Base-by-base conservation (phyloP, 306 rosid genomes). In the Gastrolobium bilobum region DNA sequence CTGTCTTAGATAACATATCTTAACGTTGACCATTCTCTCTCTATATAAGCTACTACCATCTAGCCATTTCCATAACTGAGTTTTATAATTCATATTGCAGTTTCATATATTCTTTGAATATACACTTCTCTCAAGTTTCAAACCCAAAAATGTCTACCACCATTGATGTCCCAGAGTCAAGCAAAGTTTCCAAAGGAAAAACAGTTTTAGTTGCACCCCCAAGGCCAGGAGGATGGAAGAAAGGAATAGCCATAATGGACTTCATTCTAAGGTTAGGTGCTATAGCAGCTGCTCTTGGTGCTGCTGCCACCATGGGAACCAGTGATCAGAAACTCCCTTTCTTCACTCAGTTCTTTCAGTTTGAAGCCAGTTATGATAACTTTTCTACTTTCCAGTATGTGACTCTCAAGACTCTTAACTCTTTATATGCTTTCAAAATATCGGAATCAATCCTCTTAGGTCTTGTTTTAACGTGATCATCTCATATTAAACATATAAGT, bases 331-430 rank as follows among this genome's bases (percentile, higher is more conserved):
- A 51, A 56, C 97, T 94, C 26, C 99, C 99, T 53, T 92, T 94
- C 85, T 94, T 91, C 91, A 92, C 99, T 58, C 99, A 92, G 85
- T 94, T 92, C 89, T 87, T 92, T 85, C 96, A 94, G 50, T 94
- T 94, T 53, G 90, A 92, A 88, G 98, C 98, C n/a, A 87, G 90
- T 73, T 94, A 94, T 3, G 93, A 92, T 33, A 90, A 89, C 77
- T 85, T 94, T 69, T 87, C 98, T 7, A 84, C 93, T 62, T 89
- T 94, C 52, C 89, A 92, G 98, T 94, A 93, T 3, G 86, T 81
- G 14, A 68, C 15, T 5, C 26, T 47, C 29, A 39, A 2, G 4
- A 0, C 5, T 67, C 5, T 11, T 20, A 20, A 4, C 31, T 39
- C 6, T 15, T 3, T 40, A 2, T 30, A 5, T n/a, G 9, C 7